Evolutionary conservation across 257 asterid genomes (phyloP).

Genomic region (Handroanthus guayacan): DNA sequence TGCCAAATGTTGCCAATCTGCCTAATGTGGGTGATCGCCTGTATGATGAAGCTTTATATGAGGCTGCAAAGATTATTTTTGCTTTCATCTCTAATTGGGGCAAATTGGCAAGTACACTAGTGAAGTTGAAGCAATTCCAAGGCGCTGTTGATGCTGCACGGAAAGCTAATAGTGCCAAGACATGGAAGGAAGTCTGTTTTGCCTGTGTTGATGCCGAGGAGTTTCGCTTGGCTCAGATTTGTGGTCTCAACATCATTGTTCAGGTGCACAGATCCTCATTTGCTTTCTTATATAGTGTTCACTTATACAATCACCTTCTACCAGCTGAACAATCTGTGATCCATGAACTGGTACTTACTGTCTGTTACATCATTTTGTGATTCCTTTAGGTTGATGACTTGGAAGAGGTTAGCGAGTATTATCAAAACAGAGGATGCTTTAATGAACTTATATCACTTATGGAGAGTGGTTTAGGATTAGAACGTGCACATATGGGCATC

Average conservation of each 20-base stretch:
- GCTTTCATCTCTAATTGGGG: slow-evolving; percentile 98
- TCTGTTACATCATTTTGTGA: slow-evolving; percentile 23
- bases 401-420: slow-evolving; percentile 98
- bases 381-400: slow-evolving; percentile 89
- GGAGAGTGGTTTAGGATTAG: slow-evolving; percentile 99
- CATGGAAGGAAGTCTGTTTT: slow-evolving; percentile 99
- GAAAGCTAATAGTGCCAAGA: slow-evolving; percentile 96
- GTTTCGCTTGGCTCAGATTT: slow-evolving; percentile 99
- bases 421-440: slow-evolving; percentile 98
- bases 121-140: slow-evolving; percentile 93
- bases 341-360: not conserved
- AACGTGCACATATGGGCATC: slow-evolving; percentile 99
- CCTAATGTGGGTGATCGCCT: slow-evolving; percentile 98
- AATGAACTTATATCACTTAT: slow-evolving; percentile 95
- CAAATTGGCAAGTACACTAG: slow-evolving; percentile 89
- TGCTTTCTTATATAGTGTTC: too few relatives aligned
- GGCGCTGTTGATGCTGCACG: slow-evolving; percentile 99
- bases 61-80: slow-evolving; percentile 96
- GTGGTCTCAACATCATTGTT: slow-evolving; percentile 97
- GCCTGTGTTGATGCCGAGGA: slow-evolving; percentile 99
- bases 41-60: slow-evolving; percentile 92
- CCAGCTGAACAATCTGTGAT: not conserved
- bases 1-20: slow-evolving; percentile 99
- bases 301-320: too few relatives aligned
- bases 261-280: slow-evolving; percentile 65